Percentiles rank a stretch among this genome's conserved stretches.
Conservation (phyloP, 2,329 filamentous ascomycete genomes). For the Ophiostoma sp. region DNA sequence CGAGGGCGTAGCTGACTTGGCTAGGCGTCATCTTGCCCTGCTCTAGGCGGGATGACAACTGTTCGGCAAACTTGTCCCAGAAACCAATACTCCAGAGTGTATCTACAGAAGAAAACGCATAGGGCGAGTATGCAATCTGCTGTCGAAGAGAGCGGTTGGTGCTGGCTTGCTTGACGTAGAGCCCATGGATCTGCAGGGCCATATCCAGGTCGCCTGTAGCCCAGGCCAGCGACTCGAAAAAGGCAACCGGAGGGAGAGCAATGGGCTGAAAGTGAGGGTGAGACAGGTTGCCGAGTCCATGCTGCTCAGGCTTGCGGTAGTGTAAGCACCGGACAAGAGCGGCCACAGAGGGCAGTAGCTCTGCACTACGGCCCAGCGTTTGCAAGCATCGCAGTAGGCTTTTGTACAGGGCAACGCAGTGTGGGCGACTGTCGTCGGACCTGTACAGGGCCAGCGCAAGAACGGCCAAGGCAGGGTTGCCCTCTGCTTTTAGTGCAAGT, state of each 20-base stretch:
- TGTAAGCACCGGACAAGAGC: constrained; percentile 4
- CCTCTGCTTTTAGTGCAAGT: not conserved
- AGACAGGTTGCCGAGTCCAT: not conserved
- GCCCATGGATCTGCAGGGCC: constrained; percentile 28
- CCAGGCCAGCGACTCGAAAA: constrained; percentile 29
- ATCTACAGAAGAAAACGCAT: not conserved
- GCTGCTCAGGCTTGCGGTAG: not conserved
- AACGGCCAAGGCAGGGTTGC: constrained; percentile 28
- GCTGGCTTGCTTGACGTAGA: constrained; percentile 20
- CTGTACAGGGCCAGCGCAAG: constrained; percentile 30
- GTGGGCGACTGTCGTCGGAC: constrained; percentile 14
- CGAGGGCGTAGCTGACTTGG: constrained; percentile 22
- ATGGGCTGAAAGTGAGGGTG: not conserved
- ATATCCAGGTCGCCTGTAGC: constrained; percentile 26
- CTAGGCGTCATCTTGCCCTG: constrained; percentile 18
- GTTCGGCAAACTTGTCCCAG: constrained; percentile 29
- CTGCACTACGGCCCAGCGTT: constrained; percentile 18
- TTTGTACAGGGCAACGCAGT: constrained; percentile 20
- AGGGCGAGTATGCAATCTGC: not conserved
- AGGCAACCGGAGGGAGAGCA: constrained; percentile 26
- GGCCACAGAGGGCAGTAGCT: constrained; percentile 20
- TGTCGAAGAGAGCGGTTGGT: not conserved
- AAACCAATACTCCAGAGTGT: constrained; percentile 28
- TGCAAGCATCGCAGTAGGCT: constrained; percentile 24
- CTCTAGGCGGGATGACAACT: constrained; percentile 19